phyloP scores from a whole-genome alignment of 139 green algal species.

The Micractinium sp. region DNA sequence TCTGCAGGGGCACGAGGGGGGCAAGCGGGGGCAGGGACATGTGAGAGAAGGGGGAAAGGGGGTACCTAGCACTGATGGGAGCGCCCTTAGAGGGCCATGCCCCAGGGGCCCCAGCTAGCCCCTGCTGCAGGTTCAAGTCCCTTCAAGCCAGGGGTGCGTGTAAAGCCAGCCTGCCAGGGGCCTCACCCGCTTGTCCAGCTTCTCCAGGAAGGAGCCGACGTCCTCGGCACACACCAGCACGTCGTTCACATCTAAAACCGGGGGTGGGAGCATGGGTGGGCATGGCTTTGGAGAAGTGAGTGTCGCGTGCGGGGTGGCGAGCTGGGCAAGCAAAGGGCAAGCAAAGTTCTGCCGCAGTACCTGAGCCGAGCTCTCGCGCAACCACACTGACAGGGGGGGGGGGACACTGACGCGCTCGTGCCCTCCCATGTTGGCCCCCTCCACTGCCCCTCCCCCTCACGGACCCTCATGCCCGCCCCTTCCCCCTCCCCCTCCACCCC shows the following conservation, averaged over 20 bases:
- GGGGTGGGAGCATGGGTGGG: background rate
- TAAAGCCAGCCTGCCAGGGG: background rate
- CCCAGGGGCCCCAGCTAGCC: too few species aligned
- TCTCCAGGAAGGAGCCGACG: constrained; percentile 63
- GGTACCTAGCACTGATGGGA: background rate
- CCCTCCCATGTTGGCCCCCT: too few species aligned
- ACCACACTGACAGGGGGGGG: too few species aligned
- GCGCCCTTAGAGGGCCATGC: too few species aligned
- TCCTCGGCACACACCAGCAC: constrained; percentile 59
- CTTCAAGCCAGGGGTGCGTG: too few species aligned
- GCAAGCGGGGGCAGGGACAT: background rate
- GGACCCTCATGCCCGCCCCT: too few species aligned
- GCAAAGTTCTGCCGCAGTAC: background rate
- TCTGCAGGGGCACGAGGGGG: constrained; percentile 7
- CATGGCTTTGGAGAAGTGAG: too few species aligned
- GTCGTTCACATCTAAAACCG: constrained; percentile 39
- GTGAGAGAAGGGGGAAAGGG: background rate
- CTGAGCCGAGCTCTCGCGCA: too few species aligned
- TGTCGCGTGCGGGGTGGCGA: background rate
- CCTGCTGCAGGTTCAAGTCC: too few species aligned
- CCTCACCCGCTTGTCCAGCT: constrained; percentile 34
- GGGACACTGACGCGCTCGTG: too few species aligned
- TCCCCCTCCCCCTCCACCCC: background rate
- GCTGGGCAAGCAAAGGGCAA: background rate
- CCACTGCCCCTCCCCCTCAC: too few species aligned